Evolutionary conservation across 495 filamentous ascomycete species (phyloP), one percentile per base, ranked within the genome.

Genomic region (Aspergillus ellipticus): DNA sequence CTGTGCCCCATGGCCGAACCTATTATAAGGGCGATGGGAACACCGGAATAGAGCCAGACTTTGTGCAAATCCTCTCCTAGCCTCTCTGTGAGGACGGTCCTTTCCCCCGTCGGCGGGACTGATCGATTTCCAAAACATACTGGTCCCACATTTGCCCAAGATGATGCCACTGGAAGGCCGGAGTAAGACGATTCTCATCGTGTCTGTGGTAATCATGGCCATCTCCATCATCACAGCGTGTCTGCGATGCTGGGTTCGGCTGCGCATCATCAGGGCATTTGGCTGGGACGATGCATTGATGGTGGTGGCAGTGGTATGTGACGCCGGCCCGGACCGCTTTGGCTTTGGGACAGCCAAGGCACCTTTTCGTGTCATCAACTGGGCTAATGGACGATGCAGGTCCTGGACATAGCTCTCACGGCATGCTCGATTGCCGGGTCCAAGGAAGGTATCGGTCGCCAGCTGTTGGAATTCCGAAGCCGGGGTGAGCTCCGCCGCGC

Each of bases 271-370:
- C 19, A 31, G 24, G 19, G 41, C 24, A 8, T 57, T 57, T 22
- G 55, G 55, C 1, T 57, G 55, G 55, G 55, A 57, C 29, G 55
- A 57, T 46, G 26, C 22, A 19, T 33, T 47, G 41, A 57, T 57
- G 55, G 48, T 52, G 7, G 24, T 52, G 1, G 55, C 55, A 0
- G 15, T 46, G 47, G 49, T 57, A 55, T 0, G 41, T 16, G 13
- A 22, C 3, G 20, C 17, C n/a, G n/a, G n/a, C n/a, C n/a, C n/a
- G n/a, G 11, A 21, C 31, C 13, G 28, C 1, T 48, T 6, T 7
- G 2, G 10, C 26, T 10, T 24, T 33, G 31, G 2, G 2, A 1
- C 13, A 13, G 1, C 13, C 31, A 9, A 13, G 31, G 31, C 13
- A 13, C 9, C 31, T 33, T 8, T 8, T 33, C 31, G 28, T 31